Evolutionary conservation across 768 basidiomycete species (phyloP), one percentile per base, ranked within the genome.

Genomic region (Lentinula raphanica): DNA sequence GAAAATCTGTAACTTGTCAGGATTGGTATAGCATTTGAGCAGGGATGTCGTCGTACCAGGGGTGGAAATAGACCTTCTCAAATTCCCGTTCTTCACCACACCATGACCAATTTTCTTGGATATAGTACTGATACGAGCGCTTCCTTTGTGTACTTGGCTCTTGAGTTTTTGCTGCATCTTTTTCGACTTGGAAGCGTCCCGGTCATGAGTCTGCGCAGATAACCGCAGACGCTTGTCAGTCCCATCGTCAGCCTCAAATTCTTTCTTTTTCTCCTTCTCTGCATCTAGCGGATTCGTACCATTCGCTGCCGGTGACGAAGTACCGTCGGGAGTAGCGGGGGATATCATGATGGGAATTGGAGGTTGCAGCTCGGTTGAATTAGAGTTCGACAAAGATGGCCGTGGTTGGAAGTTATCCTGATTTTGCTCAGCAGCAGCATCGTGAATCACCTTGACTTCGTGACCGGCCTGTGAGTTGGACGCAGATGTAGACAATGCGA

Each of bases 101-200:
- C 87, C 87, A 63, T 83, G 80, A 6, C 89, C 89, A 38, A 92
- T 86, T 67, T 84, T 90, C 67, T 79, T 83, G 31, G 88, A 88
- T 51, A 91, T 88, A 17, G 87, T 88, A 27, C 83, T 83, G 42
- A 93, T 88, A 51, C 84, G 79, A 5, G 76, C 85, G 58, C 86
- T 85, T 6, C 86, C 82, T 66, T 90, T 87, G 63, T 90, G 83
- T 23, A 92, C 88, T 9, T 82, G 79, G 58, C 81, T 79, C 70
- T 87, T 91, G 60, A 91, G 72, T 72, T 88, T 88, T 67, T 85
- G 84, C 63, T 86, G 86, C 54, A 92, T 75, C 67, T 87, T 90
- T 71, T 88, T 90, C 38, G 84, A 84, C 54, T 81, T 80, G 25
- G 79, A 83, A 8, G 75, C 73, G 60, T 85, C 80, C 40, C 71